These are phyloP conservation scores for Coemansia aciculifera DNA, from an alignment of 192 early-diverging fungal genomes.

Conservation along the genomic window DNA sequence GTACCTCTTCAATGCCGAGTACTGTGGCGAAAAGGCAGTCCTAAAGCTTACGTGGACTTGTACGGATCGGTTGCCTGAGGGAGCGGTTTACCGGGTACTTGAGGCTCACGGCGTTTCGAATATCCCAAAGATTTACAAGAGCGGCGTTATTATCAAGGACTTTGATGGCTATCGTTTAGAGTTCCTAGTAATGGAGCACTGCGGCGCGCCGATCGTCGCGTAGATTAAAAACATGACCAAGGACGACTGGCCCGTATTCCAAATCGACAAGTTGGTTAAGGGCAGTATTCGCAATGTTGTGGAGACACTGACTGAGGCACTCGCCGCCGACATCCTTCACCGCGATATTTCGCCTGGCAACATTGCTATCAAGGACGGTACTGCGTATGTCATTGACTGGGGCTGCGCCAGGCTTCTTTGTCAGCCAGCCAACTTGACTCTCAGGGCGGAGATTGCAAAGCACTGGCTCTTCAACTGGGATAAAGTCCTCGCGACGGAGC, in stretches of 20 bases:
- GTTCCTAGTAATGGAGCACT: slow-evolving; percentile 20
- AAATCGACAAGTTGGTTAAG: neutral
- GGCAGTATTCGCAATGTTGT: slow-evolving; percentile 5
- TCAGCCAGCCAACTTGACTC: neutral
- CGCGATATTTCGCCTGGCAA: slow-evolving; percentile 26
- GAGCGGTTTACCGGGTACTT: slow-evolving; percentile 17
- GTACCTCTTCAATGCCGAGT: neutral
- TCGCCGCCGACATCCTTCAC: slow-evolving; percentile 15
- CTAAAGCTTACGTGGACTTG: slow-evolving; percentile 20
- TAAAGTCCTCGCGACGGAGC: neutral
- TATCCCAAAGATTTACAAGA: slow-evolving; percentile 11
- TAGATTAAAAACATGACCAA: neutral
- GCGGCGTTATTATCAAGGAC: slow-evolving; percentile 18
- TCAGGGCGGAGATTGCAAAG: neutral
- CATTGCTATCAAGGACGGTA: slow-evolving; percentile 9
- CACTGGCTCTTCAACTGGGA: neutral
- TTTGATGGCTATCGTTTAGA: slow-evolving; percentile 21
- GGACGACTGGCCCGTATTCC: neutral
- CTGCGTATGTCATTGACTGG: slow-evolving; percentile 16
- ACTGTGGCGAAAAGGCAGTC: neutral
- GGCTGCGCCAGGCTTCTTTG: slow-evolving; percentile 3
- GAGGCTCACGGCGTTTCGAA: neutral
- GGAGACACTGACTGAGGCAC: neutral
- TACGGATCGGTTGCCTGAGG: slow-evolving; percentile 6
- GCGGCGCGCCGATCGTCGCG: slow-evolving; percentile 8